Percentiles rank a stretch among this genome's conserved stretches.
Evolutionary conservation across 2,329 filamentous ascomycete genomes (phyloP).

Genomic region (Exserohilum turcica): DNA sequence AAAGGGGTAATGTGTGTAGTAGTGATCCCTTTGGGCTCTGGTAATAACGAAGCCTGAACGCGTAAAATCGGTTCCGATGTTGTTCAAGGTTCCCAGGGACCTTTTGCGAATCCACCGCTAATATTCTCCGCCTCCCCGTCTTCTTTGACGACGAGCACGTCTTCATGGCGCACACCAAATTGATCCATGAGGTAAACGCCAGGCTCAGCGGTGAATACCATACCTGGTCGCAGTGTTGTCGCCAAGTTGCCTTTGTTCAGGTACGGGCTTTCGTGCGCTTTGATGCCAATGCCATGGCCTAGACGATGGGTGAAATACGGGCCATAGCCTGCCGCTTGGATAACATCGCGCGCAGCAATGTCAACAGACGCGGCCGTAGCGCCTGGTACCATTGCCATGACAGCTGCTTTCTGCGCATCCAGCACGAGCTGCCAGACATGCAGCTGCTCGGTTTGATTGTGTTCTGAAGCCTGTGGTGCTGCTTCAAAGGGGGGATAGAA

Average conservation of each 20-base stretch:
- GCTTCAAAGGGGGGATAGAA: slow-evolving; percentile 55
- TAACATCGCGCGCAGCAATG: slow-evolving; percentile 63
- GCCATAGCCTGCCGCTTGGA: slow-evolving; percentile 64
- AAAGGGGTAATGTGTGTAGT: background rate
- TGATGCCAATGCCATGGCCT: slow-evolving; percentile 69
- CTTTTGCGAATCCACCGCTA: slow-evolving; percentile 58
- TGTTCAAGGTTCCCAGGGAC: slow-evolving; percentile 59
- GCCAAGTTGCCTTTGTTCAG: slow-evolving; percentile 65
- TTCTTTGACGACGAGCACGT: slow-evolving; percentile 63
- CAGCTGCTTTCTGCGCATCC: slow-evolving; percentile 65
- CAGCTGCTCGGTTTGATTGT: slow-evolving; percentile 55
- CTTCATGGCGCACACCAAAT: slow-evolving; percentile 68
- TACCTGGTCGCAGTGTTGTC: slow-evolving; percentile 58
- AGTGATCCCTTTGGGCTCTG: background rate
- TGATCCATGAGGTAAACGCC: slow-evolving; percentile 65
- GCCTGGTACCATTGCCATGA: slow-evolving; percentile 57
- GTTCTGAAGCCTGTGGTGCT: slow-evolving; percentile 16
- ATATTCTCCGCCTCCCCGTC: slow-evolving; percentile 61
- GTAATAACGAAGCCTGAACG: background rate
- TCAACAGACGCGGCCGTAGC: slow-evolving; percentile 65
- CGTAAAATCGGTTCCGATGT: background rate
- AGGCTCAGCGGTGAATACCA: slow-evolving; percentile 68
- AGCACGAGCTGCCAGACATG: slow-evolving; percentile 65
- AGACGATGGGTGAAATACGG: slow-evolving; percentile 65
- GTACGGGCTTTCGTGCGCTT: slow-evolving; percentile 69